Base-by-base conservation (phyloP, 2,329 filamentous ascomycete species). In the Trichoderma sp. region DNA sequence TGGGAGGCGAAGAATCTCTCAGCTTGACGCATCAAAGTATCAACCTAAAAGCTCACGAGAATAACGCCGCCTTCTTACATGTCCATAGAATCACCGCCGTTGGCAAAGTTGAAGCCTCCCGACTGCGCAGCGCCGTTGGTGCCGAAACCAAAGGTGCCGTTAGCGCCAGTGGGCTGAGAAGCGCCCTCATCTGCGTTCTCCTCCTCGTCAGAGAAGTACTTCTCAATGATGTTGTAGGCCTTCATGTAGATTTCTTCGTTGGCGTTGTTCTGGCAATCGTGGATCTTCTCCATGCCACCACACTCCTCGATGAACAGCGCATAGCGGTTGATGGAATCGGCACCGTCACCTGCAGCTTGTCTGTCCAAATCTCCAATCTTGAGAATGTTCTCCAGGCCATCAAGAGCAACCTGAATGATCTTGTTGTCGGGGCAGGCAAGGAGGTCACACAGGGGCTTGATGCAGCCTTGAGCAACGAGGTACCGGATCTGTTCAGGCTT, bases 161-260 rank as follows among this genome's bases (percentile, higher is more conserved):
- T 93, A 53, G 86, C 82, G 59, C 89, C 90, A 77, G 91, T 89
- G 30, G 85, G 81, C 80, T 94, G 92, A 73, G 93, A 92, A 82
- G 94, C 88, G 57, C 85, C 85, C 78, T 97, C 93, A 74, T 94
- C 93, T 76, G 94, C 94, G 78, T 95, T 94, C 80, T 97, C 96
- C 70, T 98, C 96, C 76, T 99, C 96, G 79, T 99, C 96, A 0
- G 95, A 98, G 86, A 99, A 99, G 89, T 99, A 99, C 87, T 98
- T 98, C 88, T 99, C 96, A 76, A 99, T 99, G 84, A 99, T 99
- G 88, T 97, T 98, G 88, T 98, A 99, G 0, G 96, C 96, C 90
- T 99, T 99, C 95, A 99, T 98, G 88, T 99, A 99, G 78, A 99
- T 99, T 85, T 99, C 96, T 85, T 99, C 96, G 85, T 99, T 99